phyloP scores from a whole-genome alignment of 208 protist genomes.

The Leishmania mexicana region DNA sequence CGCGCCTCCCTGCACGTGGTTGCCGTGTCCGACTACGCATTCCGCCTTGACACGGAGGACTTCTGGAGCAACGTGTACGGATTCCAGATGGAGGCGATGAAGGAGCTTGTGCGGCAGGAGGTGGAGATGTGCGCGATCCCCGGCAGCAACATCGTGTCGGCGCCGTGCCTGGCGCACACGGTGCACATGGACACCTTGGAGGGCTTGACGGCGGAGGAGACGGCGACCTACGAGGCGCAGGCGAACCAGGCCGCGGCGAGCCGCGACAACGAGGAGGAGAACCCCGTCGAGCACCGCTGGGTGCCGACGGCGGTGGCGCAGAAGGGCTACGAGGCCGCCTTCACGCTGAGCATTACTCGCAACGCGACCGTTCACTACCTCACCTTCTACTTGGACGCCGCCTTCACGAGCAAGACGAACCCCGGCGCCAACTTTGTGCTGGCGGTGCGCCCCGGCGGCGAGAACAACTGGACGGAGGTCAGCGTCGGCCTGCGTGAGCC shows the following conservation, averaged over 20 bases:
- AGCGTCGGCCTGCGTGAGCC: slow-evolving; percentile 69
- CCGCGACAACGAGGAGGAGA: slow-evolving; percentile 36
- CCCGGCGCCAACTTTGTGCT: slow-evolving; percentile 87
- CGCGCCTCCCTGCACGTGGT: slow-evolving; percentile 82
- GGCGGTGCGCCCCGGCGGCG: slow-evolving; percentile 75
- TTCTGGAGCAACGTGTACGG: slow-evolving; percentile 94
- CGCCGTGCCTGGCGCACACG: slow-evolving; percentile 56
- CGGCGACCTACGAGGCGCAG: slow-evolving; percentile 37
- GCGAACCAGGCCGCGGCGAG: slow-evolving; percentile 30
- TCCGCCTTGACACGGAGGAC: slow-evolving; percentile 84
- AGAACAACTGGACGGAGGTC: slow-evolving; percentile 85
- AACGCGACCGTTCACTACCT: slow-evolving; percentile 85
- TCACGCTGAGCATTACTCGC: slow-evolving; percentile 51
- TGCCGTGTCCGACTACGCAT: slow-evolving; percentile 85
- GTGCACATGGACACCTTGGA: slow-evolving; percentile 61
- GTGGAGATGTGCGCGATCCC: slow-evolving; percentile 85
- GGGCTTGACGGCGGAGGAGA: slow-evolving; percentile 40
- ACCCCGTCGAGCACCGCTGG: slow-evolving; percentile 54
- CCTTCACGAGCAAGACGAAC: slow-evolving; percentile 72
- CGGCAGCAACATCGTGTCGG: slow-evolving; percentile 71
- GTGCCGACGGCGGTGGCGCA: slow-evolving; percentile 43
- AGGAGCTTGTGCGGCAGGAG: slow-evolving; percentile 77
- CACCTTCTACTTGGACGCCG: slow-evolving; percentile 85
- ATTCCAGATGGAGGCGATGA: slow-evolving; percentile 93
- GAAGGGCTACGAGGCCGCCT: slow-evolving; percentile 58